phyloP scores from a whole-genome alignment of 2,329 filamentous ascomycete species.

The Talaromyces sp. region DNA sequence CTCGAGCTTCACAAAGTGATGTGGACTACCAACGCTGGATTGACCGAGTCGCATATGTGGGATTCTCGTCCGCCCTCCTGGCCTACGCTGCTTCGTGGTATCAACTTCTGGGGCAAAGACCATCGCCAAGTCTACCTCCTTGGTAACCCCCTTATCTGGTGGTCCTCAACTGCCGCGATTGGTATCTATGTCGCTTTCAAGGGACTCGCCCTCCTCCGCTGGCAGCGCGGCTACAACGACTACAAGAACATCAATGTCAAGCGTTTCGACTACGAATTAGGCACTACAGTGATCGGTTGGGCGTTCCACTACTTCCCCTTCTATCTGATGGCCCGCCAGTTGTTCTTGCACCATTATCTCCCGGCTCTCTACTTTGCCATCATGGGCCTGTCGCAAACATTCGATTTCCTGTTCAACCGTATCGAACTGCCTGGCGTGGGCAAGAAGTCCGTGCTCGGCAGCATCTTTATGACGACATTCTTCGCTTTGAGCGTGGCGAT shows the following conservation, averaged over 20 bases:
- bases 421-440: slow-evolving; percentile 62
- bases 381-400: slow-evolving; percentile 79
- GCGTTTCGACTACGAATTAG: slow-evolving; percentile 96
- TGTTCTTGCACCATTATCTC: slow-evolving; percentile 98
- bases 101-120: slow-evolving; percentile 98
- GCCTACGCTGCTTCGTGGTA: slow-evolving; percentile 86
- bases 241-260: slow-evolving; percentile 80
- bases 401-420: slow-evolving; percentile 76
- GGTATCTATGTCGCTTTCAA: slow-evolving; percentile 77
- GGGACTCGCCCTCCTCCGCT: slow-evolving; percentile 76
- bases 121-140: slow-evolving; percentile 94
- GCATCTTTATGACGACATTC: slow-evolving; percentile 66
- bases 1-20: slow-evolving; percentile 96
- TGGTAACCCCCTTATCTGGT: slow-evolving; percentile 94
- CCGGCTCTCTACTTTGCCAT: slow-evolving; percentile 94
- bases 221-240: slow-evolving; percentile 89
- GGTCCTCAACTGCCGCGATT: slow-evolving; percentile 74
- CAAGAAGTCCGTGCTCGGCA: slow-evolving; percentile 67
- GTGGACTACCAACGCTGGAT: slow-evolving; percentile 96
- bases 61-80: slow-evolving; percentile 91
- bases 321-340: slow-evolving; percentile 94
- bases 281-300: slow-evolving; percentile 86
- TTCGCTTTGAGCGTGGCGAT: slow-evolving; percentile 66
- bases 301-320: slow-evolving; percentile 99
- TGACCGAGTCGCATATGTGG: slow-evolving; percentile 96